Evolutionary conservation across 2,329 filamentous ascomycete species (phyloP), one percentile per base, ranked within the genome.

Genomic region (Colletotrichum paranaense): DNA sequence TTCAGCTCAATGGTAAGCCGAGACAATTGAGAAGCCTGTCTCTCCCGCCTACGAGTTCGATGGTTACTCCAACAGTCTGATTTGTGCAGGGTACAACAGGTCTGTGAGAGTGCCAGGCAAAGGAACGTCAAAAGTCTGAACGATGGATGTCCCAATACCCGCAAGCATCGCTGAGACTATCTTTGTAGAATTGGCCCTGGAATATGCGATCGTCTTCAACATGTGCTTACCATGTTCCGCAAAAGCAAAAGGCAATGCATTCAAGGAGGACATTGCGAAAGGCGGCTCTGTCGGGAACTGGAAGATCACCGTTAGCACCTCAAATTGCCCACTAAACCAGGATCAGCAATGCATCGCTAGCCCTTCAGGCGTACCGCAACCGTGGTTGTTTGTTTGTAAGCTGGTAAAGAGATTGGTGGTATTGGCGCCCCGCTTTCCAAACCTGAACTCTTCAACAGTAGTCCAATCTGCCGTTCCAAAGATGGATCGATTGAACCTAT

Each of bases 351-450:
- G 24, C 9, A 22, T 64, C 57, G 56, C 42, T 68, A 26, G 14
- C 16, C 42, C 19, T 24, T 56, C 24, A 63, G 30, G n/a, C 19
- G 49, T 56, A 57, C 24, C 49, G 66, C 24, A 42, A 35, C 49
- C 57, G 5, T 30, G 38, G 52, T 24, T n/a, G 24, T 24, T 28
- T 4, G 30, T 22, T 30, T 42, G 14, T 42, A 42, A 42, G 8
- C 24, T 22, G 19, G 58, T 8, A 12, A 22, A 24, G 19, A 56
- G 67, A 63, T 57, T 68, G 35, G 59, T 49, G 35, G 52, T 53
- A 35, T 62, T 60, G 46, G 35, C 69, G 64, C 65, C 64, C 69
- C 69, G 22, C 64, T 68, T 56, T 26, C 46, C 32, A 30, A 60
- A 60, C 57, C 38, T 63, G 58, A 68, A 26, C 42, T 52, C 42